Evolutionary conservation across 73 alveolate genomes (phyloP).

Genomic region (Blepharisma japonicum): DNA sequence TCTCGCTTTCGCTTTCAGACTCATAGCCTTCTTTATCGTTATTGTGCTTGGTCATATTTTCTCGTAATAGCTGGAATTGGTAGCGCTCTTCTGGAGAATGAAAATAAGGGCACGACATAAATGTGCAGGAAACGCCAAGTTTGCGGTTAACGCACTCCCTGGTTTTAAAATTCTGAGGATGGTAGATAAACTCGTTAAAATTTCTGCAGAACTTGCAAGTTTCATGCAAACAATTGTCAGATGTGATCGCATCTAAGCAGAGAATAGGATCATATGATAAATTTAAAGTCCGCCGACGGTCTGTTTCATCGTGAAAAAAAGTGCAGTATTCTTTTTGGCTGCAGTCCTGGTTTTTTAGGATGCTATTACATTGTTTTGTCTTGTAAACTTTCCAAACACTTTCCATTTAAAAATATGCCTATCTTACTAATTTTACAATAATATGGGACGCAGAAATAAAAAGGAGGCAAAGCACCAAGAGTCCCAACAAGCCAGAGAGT

Average conservation of each 20-base stretch:
- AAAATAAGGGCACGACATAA: conserved; percentile 27
- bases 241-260: not conserved
- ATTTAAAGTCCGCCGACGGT: conserved; percentile 35
- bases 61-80: conserved; percentile 12
- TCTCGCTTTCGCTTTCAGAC: conserved; percentile 32
- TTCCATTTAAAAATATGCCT: not conserved
- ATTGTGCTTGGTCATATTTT: conserved; percentile 1
- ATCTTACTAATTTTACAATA: not conserved
- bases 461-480: conserved; percentile 10
- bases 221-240: conserved; percentile 11
- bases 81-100: conserved; percentile 22
- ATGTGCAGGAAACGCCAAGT: conserved; percentile 4
- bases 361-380: conserved; percentile 25
- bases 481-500: conserved; percentile 21
- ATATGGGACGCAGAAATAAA: conserved; percentile 27
- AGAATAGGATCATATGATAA: conserved; percentile 1
- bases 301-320: conserved; percentile 41
- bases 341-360: not conserved
- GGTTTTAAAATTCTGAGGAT: conserved; percentile 36
- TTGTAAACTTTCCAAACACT: conserved; percentile 4
- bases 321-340: not conserved
- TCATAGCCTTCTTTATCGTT: conserved; percentile 19
- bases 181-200: conserved; percentile 40
- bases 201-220: conserved; percentile 39
- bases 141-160: conserved; percentile 25